Evolutionary conservation across 257 asterid species (phyloP).

Genomic region (Scutellaria barbata): DNA sequence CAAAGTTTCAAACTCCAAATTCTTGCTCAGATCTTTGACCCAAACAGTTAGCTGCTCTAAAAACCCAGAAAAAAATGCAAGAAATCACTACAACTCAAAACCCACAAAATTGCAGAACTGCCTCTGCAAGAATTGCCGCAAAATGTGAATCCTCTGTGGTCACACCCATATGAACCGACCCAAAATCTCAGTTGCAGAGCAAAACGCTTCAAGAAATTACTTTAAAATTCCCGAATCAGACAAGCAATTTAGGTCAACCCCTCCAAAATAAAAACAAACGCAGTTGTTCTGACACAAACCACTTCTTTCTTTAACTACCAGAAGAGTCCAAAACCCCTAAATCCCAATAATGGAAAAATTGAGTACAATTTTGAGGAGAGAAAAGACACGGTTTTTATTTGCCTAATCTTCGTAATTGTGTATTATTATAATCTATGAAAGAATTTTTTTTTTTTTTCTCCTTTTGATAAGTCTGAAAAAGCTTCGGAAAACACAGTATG

Average conservation of each 20-base stretch:
- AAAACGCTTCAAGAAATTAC: slow-evolving; percentile 25
- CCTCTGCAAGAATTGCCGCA: slow-evolving; percentile 26
- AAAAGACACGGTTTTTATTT: slow-evolving; percentile 7
- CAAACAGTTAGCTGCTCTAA: slow-evolving; percentile 9
- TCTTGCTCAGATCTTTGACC: slow-evolving; percentile 36
- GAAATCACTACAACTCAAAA: slow-evolving; percentile 25
- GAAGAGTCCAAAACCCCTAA: slow-evolving; percentile 66
- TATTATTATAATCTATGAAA: slow-evolving; percentile 19
- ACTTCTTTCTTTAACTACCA: slow-evolving; percentile 47
- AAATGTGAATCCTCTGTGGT: slow-evolving; percentile 29
- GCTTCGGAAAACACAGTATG: slow-evolving; percentile 37
- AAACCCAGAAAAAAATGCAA: slow-evolving; percentile 13
- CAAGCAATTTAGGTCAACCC: slow-evolving; percentile 73
- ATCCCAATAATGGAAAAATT: slow-evolving; percentile 24
- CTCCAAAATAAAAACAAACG: slow-evolving; percentile 45
- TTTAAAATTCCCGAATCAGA: slow-evolving; percentile 39
- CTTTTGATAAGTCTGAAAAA: slow-evolving; percentile 1
- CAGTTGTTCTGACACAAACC: slow-evolving; percentile 55
- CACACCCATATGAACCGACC: slow-evolving; percentile 31
- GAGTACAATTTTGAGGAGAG: slow-evolving; percentile 20
- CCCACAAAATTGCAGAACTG: slow-evolving; percentile 4
- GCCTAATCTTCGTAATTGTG: slow-evolving; percentile 14
- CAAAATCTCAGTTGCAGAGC: slow-evolving; percentile 52
- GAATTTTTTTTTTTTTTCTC: not conserved
- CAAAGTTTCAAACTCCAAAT: slow-evolving; percentile 28